These are phyloP conservation scores for Cladophialophora bantiana DNA, from an alignment of 2,329 filamentous ascomycete species.

Conservation along the genomic window DNA sequence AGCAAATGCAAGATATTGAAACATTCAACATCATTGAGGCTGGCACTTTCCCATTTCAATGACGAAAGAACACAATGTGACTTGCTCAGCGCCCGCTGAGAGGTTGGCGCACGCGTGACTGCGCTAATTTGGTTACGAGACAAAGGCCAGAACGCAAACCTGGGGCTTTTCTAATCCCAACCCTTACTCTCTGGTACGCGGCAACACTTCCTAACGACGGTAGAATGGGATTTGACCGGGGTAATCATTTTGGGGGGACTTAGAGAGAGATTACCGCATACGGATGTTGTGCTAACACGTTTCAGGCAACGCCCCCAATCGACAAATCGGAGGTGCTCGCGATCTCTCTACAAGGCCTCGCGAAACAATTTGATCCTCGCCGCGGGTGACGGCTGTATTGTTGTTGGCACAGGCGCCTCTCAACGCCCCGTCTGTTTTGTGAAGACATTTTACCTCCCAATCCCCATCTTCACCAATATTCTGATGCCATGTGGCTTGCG, in stretches of 20 bases:
- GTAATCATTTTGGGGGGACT: background rate
- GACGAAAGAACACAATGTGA: background rate
- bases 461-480: constrained; percentile 1
- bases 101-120: background rate
- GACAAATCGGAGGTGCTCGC: background rate
- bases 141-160: background rate
- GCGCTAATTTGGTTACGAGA: background rate
- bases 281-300: background rate
- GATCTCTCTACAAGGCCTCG: background rate
- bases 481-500: constrained; percentile 1
- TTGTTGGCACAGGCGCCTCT: background rate
- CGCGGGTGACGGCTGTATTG: background rate
- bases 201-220: background rate
- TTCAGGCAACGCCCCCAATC: background rate
- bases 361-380: background rate
- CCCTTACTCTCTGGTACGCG: background rate
- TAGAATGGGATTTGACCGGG: background rate
- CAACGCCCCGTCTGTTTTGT: background rate
- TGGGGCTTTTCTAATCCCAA: background rate
- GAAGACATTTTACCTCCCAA: background rate
- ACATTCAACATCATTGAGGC: background rate
- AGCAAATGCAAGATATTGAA: background rate
- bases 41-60: background rate
- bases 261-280: background rate
- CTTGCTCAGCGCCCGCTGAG: background rate